Evolutionary conservation across 2,329 filamentous ascomycete genomes (phyloP), one percentile per base, ranked within the genome.

Genomic region (Sporothrix pallida): DNA sequence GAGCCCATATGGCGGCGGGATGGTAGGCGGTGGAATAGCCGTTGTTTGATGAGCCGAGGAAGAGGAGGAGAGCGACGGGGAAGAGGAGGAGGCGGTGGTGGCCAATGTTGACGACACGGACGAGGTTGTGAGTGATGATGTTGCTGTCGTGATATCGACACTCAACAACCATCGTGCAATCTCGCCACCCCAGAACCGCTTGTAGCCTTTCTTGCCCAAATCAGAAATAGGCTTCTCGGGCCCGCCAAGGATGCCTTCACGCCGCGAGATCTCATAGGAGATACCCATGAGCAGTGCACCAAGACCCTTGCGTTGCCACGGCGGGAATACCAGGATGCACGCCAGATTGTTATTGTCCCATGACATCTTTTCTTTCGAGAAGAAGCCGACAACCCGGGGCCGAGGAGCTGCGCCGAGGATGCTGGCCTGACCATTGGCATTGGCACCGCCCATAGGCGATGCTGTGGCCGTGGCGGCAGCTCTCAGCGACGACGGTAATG

Each of bases 271-370:
- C 81, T 96, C 95, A 82, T 99, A 99, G 52, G 93, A 97, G 2
- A 96, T 90, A 5, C 93, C 94, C 90, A 99, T 98, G 46, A 99
- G 86, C 70, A 98, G 84, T 70, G 93, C 90, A 0, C 96, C 96
- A 0, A 98, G 87, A 0, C 95, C 94, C 77, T 94, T 94, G 76
- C 92, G 91, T 82, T 98, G 95, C 90, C 95, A 98, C 0, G 96
- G 96, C 0, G 96, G 96, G 79, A 98, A 98, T 17, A 98, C 89
- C 7, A 98, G 86, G 78, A 99, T 99, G 80, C 96, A 99, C 0
- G 96, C 96, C 5, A 99, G 87, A 77, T 98, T 99, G 82, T 99
- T 98, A 79, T 95, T 95, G 79, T 99, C 96, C 95, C 96, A 99
- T 3, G 94, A 97, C 86, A 98, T 92, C 81, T 98, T 98, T 82